Base-by-base conservation (phyloP, 2,329 filamentous ascomycete species). In the Tolypocladium paradoxum region DNA sequence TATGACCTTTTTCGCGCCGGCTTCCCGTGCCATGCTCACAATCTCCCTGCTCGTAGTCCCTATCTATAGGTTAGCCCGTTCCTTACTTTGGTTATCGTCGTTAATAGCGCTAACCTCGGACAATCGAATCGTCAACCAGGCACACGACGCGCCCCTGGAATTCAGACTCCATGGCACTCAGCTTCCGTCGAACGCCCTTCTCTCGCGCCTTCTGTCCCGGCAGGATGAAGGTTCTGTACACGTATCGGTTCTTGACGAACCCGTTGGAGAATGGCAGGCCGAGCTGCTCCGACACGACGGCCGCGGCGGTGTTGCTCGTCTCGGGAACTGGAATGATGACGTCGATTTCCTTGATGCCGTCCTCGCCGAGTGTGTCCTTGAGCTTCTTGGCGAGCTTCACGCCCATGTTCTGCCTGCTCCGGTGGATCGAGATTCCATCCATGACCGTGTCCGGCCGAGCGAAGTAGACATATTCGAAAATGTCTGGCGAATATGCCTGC, bases 241-340 rank as follows among this genome's bases (percentile, higher is more conserved):
- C 86, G 67, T 95, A 95, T 51, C 88, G 80, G 69, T 95, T 95
- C 77, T 93, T 95, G 58, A 95, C 84, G 62, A 95, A 92, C 2
- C 84, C 90, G 64, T 88, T 87, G 54, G 81, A 85, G 63, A 87
- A 90, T 1, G 87, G 87, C 66, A 89, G 90, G 60, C 83, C 79
- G 20, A 96, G 77, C 40, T 81, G 77, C 62, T 84, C 81, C n/a
- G 90, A 85, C 29, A 95, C 79, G 48, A 81, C 82, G 9, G 87
- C 82, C 3, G 90, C 90, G 1, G 89, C 86, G 0, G 87, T 91
- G 57, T 90, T 90, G 45, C 84, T 86, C 0, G 90, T 95, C 68
- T 75, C 71, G 6, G 73, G 73, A 16, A 95, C 87, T 0, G 90
- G 89, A 62, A 95, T 90, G 40, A 95, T 85, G 58, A 83, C 82